Base-by-base conservation (phyloP, 179 eudicot genomes). In the Corrigiola litoralis region DNA sequence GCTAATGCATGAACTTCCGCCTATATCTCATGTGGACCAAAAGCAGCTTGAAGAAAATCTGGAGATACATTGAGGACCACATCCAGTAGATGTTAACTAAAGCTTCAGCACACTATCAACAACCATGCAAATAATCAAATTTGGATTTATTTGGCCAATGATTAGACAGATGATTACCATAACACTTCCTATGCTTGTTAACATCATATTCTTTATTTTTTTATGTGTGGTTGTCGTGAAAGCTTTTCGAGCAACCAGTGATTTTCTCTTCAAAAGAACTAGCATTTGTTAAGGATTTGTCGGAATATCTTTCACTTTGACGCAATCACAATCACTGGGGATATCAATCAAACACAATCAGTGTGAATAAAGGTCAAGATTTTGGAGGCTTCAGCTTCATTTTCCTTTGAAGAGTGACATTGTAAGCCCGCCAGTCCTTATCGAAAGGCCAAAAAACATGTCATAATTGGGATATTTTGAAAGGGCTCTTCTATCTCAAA, bases 81-180 rank as follows among this genome's bases (percentile, higher is more conserved):
- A 1, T 24, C 14, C 21, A 58, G 28, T 4, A 46, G 66, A 61
- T 46, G 18, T 20, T 38, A n/a, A 41, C 3, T 20, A 16, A 25
- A 16, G 50, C 16, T 6, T 28, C 36, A 37, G 7, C 2, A n/a
- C 17, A 16, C 23, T 18, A 61, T 21, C 21, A 28, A 3, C 41
- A 31, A 46, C 14, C 18, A 42, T 1, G 20, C 61, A 24, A 53
- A 1, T 10, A 6, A 23, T 33, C 47, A 45, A 12, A 13, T 51
- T 70, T 70, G 67, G 47, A 42, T 6, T 24, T 42, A 60, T 45
- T 29, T 31, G 48, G 41, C 63, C 6, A 53, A 70, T 53, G 58
- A 61, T 34, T 63, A 45, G 14, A 12, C 24, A 46, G 56, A 56
- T 33, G 29, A 51, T 14, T 16, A 4, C 16, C 9, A 14, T 27